These are phyloP conservation scores for Cyclocybe cylindracea DNA, from an alignment of 768 basidiomycete genomes.

Conservation along the genomic window DNA sequence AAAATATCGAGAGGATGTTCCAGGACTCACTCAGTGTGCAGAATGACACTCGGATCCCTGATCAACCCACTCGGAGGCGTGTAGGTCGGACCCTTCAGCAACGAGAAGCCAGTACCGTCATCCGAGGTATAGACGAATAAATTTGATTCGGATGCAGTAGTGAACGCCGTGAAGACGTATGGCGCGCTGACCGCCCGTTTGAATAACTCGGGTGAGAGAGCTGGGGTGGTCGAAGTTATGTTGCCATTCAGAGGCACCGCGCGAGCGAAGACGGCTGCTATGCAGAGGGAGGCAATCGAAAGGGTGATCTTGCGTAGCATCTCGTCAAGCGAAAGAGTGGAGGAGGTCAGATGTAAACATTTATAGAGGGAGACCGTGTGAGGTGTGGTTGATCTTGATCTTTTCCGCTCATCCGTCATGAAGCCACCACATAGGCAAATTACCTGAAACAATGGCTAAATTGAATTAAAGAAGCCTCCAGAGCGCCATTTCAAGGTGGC, in stretches of 20 bases:
- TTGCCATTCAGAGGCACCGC: background rate
- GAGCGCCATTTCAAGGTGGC: no score
- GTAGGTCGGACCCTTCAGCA: slow-evolving; percentile 34
- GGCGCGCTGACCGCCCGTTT: slow-evolving; percentile 30
- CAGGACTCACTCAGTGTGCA: slow-evolving; percentile 32
- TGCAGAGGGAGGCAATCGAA: no score
- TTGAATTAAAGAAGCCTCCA: no score
- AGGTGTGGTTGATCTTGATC: no score
- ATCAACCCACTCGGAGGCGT: slow-evolving; percentile 36
- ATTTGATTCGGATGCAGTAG: slow-evolving; percentile 33
- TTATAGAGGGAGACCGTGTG: no score
- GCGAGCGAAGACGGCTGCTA: no score
- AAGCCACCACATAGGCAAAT: no score
- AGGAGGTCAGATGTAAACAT: no score
- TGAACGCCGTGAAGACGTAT: slow-evolving; percentile 36
- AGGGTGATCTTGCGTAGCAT: no score
- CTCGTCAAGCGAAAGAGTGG: no score
- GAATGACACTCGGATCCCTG: slow-evolving; percentile 34
- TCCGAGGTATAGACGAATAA: slow-evolving; percentile 34
- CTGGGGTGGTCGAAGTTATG: slow-evolving; percentile 23
- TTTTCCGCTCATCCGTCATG: no score
- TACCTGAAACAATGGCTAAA: no score
- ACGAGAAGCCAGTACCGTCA: slow-evolving; percentile 29
- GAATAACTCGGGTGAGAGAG: slow-evolving; percentile 26
- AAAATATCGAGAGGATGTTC: background rate